Conservation (phyloP, 331 rosid genomes). For the Rosa hybrid region DNA sequence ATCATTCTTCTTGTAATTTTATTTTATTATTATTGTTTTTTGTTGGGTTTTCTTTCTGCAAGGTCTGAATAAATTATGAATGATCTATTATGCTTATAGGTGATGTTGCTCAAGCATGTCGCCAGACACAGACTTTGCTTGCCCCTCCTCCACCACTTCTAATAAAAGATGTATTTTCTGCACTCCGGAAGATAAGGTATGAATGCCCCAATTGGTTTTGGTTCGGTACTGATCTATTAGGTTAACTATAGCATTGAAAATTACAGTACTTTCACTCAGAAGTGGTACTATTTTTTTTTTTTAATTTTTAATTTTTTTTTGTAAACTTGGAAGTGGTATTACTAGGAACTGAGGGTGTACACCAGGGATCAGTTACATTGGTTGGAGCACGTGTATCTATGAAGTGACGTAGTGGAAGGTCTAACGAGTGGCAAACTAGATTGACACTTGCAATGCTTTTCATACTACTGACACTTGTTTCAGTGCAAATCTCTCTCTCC, state of each 20-base stretch:
- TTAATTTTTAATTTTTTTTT: no score
- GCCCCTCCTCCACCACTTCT: slow-evolving; percentile 77
- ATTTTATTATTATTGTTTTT: background rate
- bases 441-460: background rate
- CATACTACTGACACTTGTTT: background rate
- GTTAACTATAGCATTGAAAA: background rate
- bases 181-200: slow-evolving; percentile 78
- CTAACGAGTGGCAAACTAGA: background rate
- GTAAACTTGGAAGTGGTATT: background rate
- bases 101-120: slow-evolving; percentile 96
- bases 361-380: background rate
- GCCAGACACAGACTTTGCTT: slow-evolving; percentile 85
- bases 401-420: background rate
- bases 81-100: slow-evolving; percentile 55
- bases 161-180: slow-evolving; percentile 71
- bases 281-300: background rate
- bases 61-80: slow-evolving; percentile 29
- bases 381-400: background rate
- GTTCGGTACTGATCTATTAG: slow-evolving; percentile 5
- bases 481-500: background rate
- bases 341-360: background rate
- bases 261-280: background rate
- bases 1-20: slow-evolving; percentile 6
- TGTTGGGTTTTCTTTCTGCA: slow-evolving; percentile 8
- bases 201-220: slow-evolving; percentile 12